Base-by-base conservation (phyloP, 805 yeast species). In the Debaryomyces hansenii region DNA sequence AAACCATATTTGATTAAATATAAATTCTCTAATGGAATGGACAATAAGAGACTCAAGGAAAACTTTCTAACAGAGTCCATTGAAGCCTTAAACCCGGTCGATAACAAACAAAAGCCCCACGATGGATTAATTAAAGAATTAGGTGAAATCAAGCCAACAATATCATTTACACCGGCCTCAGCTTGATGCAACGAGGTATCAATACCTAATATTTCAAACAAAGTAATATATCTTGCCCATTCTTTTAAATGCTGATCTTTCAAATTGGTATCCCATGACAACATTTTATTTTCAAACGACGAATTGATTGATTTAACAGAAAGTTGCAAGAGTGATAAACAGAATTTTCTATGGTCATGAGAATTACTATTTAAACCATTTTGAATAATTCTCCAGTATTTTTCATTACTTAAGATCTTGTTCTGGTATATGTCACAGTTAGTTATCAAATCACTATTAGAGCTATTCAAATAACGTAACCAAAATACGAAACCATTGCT, bases 101-200 rank as follows among this genome's bases (percentile, higher is more conserved):
- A 78, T 8, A 90, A 68, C n/a, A 90, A 66, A 4, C 85, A 74
- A 47, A 87, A 69, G 0, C 87, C 85, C 91, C 96, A 90, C 0
- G 84, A 73, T 0, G 84, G 74, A 31, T 84, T 83, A 42, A 90
- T 76, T 20, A 66, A 53, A 0, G 87, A 79, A 1, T 62, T 50
- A 2, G 78, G 74, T 0, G 74, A 65, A 20, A 88, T 70, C 11
- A 87, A 61, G 1, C 66, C 67, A 1, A 80, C 60, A 37, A 90
- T 78, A 55, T 88, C 96, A 6, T 67, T 66, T 1, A 77, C 64
- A 0, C 94, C 92, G 10, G 89, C 96, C 54, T 84, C 83, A 0
- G 91, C 82, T 63, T 91, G 97, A 55, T 91, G 90, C 55, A 88
- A 66, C 0, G 96, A 87, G 0, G 96, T 82, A 60, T 90, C 97